phyloP scores from a whole-genome alignment of 371 early-diverging fungal species.

The Syncephalastrum contaminatum region DNA sequence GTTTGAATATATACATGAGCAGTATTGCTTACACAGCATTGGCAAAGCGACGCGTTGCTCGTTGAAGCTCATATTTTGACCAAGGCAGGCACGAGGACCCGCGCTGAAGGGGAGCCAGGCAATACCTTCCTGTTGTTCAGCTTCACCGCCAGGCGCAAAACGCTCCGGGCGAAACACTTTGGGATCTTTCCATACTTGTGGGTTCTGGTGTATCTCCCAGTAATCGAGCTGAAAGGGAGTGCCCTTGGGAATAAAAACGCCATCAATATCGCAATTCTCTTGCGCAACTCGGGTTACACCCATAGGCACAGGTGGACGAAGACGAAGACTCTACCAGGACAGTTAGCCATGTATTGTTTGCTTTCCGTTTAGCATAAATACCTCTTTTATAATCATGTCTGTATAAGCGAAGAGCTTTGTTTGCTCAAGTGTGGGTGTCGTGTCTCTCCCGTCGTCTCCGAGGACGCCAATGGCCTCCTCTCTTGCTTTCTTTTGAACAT shows the following conservation, averaged over 20 bases:
- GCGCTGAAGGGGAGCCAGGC: constrained; percentile 15
- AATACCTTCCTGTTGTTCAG: constrained; percentile 6
- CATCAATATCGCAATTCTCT: constrained; percentile 12
- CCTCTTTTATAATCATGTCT: constrained; percentile 13
- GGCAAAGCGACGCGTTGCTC: constrained; percentile 52
- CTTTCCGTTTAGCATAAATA: background rate
- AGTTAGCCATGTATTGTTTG: background rate
- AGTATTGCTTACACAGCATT: constrained; percentile 35
- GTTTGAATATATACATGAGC: background rate
- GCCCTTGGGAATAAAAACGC: constrained; percentile 16
- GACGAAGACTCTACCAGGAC: constrained; percentile 11
- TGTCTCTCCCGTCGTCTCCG: constrained; percentile 42
- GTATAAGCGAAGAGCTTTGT: constrained; percentile 4
- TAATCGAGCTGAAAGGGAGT: constrained; percentile 10
- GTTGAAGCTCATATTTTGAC: constrained; percentile 54
- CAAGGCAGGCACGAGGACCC: constrained; percentile 45
- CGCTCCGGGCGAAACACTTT: constrained; percentile 21
- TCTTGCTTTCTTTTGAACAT: constrained; percentile 47
- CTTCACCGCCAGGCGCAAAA: constrained; percentile 17
- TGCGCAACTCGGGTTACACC: constrained; percentile 3
- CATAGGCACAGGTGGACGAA: constrained; percentile 7
- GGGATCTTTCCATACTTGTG: constrained; percentile 18
- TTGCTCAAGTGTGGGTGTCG: constrained; percentile 29
- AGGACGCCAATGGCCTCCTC: constrained; percentile 49
- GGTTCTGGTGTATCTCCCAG: constrained; percentile 19